Evolutionary conservation across 83 land plant genomes (phyloP), one percentile per base, ranked within the genome.

Genomic region (Picea abies): DNA sequence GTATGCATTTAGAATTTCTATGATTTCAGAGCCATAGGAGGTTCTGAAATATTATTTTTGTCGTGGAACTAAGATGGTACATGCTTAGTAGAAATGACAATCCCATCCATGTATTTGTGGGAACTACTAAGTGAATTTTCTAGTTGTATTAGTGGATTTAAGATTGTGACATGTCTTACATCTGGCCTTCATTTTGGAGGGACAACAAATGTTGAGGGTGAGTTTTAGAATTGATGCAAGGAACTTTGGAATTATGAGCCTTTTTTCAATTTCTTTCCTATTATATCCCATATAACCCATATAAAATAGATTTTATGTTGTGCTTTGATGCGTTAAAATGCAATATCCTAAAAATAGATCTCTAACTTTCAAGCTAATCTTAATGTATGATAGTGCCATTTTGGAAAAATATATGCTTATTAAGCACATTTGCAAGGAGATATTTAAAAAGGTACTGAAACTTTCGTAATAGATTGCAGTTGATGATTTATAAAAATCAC

Each of bases 11-110:
- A 8, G 47, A 35, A 52, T 4, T 47, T 73, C 3, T 11, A 20
- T n/a, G 56, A 73, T 73, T 73, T 73, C 58, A 73, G 26, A 73
- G 22, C 58, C 22, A 22, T 23, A 73, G 0, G 25, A n/a, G 56
- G 77, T 73, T 73, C 58, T n/a, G 58, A 22, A 73, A 47, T 23
- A 10, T 35, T 41, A 20, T 22, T 73, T 73, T 73, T 73, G 77
- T 73, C 16, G 58, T n/a, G 56, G 77, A 73, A 22, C 22, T 73
- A 73, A 47, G 77, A 73, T 72, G 44, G 6, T 72, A 41, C 52
- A 72, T 41, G 3, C 23, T 72, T 22, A 47, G 41, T 47, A 73
- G 58, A 44, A 73, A 22, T 73, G 77, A 16, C 15, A 35, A 5
- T 73, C 2, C n/a, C 47, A 4, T 0, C 49, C 58, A 44, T 73